Evolutionary conservation across 805 yeast genomes (phyloP), one percentile per base, ranked within the genome.

Genomic region (Tetrapisispora pingtungensis): DNA sequence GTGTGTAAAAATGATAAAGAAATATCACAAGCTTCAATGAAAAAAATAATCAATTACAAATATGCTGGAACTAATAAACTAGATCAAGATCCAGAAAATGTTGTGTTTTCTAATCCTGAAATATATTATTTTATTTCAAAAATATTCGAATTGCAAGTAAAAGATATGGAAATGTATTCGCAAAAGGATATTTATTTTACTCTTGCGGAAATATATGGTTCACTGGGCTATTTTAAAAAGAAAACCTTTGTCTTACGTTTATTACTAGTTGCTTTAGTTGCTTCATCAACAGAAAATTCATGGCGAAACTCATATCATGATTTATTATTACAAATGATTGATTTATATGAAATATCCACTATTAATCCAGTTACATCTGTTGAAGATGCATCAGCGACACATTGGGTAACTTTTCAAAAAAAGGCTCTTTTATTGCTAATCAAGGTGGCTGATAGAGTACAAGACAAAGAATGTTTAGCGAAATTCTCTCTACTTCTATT

Each of bases 171-270:
- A 12, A 50, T 75, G 1, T 54, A 64, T 10, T 74, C 79, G 7
- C 88, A 81, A 54, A 71, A 80, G 45, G 67, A 75, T 36, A 71
- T 88, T 0, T 81, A 82, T 57, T 72, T 81, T 18, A 72, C 83
- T 0, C 64, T 89, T 49, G 82, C 93, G 0, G 58, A 77, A 2
- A 65, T 85, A 1, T 87, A 81, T 59, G 69, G 75, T 2, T 74
- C 72, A 27, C 67, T 87, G 39, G 78, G 79, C 1, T 70, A 83
- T 55, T 45, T 57, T 10, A 70, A 97, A 48, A 89, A 88, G 53
- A 72, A 78, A 50, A 77, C 84, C 0, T 78, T 89, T 49, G 71
- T 84, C 33, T 61, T 87, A 3, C 72, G 88, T 37, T 74, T 78
- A n/a, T 62, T 88, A 27, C 62, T 89, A 22, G 72, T 74, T 7